Evolutionary conservation across 129 eudicot species (phyloP).

Genomic region (Calendula officinalis): DNA sequence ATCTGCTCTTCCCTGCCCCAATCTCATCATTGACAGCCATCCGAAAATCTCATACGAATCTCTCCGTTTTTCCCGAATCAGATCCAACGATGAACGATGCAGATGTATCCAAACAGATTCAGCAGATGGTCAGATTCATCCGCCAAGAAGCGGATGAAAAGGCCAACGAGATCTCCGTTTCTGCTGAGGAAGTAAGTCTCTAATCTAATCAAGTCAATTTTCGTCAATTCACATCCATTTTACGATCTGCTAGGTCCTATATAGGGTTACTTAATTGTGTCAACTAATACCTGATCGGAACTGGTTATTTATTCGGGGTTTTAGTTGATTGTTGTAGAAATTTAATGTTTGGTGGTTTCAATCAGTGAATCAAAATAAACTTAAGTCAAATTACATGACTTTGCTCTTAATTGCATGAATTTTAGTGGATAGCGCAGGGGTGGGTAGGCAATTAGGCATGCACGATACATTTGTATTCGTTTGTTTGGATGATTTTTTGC

Average conservation of each 20-base stretch:
- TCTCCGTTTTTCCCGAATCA: slow-evolving; percentile 19
- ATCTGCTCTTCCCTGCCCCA: slow-evolving; percentile 15
- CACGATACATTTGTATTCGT: not conserved
- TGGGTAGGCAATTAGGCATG: not conserved
- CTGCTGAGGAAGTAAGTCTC: slow-evolving; percentile 77
- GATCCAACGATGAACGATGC: slow-evolving; percentile 63
- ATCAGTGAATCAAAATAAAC: slow-evolving; percentile 4
- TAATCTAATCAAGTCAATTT: not conserved
- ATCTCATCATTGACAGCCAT: slow-evolving; percentile 2
- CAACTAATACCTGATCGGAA: not conserved
- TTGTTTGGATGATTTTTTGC: too few species aligned
- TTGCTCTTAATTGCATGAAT: slow-evolving; percentile 1
- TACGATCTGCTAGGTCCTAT: not conserved
- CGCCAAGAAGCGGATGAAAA: slow-evolving; percentile 98
- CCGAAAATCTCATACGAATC: slow-evolving; percentile 9
- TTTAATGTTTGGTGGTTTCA: slow-evolving; percentile 11
- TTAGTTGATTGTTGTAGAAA: slow-evolving; percentile 21
- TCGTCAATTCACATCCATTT: not conserved
- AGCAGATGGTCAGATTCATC: slow-evolving; percentile 96
- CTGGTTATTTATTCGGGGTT: not conserved
- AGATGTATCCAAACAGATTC: slow-evolving; percentile 91
- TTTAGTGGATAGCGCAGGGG: too few species aligned
- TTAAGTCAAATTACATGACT: not conserved
- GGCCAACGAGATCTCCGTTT: slow-evolving; percentile 96
- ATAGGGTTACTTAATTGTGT: slow-evolving; percentile 1